A percentile compares a stretch with the other conserved stretches of the same genome.
Conservation (phyloP, 2,329 filamentous ascomycete genomes). For the Parafenestella ontariensis region DNA sequence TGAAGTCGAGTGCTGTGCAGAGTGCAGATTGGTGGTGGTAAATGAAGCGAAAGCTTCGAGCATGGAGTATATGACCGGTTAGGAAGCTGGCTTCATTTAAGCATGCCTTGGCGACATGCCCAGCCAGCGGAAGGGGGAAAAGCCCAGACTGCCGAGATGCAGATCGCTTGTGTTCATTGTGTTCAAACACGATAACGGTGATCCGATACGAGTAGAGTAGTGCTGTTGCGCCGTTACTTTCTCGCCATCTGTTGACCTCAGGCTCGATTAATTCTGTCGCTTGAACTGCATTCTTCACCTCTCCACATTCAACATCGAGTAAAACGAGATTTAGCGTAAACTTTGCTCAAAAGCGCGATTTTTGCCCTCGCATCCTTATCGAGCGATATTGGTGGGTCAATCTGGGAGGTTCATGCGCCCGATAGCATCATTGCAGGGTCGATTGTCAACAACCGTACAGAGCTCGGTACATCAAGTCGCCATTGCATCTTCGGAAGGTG, state of each 20-base stretch:
- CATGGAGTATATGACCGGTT: constrained; percentile 27
- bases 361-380: constrained; percentile 5
- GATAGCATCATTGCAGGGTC: constrained; percentile 23
- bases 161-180: constrained; percentile 19
- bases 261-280: neutral
- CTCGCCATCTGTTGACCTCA: neutral
- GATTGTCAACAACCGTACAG: constrained; percentile 12
- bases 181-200: constrained; percentile 20
- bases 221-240: neutral
- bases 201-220: neutral
- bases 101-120: constrained; percentile 33
- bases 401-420: constrained; percentile 4
- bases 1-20: constrained; percentile 23
- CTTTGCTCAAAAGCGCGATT: neutral
- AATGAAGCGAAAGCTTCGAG: constrained; percentile 41
- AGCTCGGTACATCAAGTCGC: neutral
- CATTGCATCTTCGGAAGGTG: neutral
- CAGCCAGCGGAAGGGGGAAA: constrained; percentile 6
- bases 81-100: constrained; percentile 44
- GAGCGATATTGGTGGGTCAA: constrained; percentile 8
- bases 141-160: constrained; percentile 24
- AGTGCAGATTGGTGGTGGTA: constrained; percentile 38
- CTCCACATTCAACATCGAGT: neutral
- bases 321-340: neutral
- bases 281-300: neutral